Percentiles rank a stretch among this genome's conserved stretches.
These are phyloP conservation scores for Lumnitzera littorea DNA, from an alignment of 345 rosid species.

Conservation along the genomic window DNA sequence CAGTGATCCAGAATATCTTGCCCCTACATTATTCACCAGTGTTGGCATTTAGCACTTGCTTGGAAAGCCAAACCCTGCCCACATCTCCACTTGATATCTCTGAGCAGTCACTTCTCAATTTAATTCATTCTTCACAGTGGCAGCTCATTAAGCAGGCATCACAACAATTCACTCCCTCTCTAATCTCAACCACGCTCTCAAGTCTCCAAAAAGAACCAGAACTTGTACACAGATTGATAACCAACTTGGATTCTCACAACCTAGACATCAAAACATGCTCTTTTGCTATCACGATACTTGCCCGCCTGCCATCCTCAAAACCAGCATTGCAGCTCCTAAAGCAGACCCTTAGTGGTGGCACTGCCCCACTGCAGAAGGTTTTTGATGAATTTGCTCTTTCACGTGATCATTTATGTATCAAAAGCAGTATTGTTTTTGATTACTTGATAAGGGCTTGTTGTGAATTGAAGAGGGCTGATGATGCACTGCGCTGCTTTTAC, in stretches of 20 bases:
- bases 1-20: too few relatives aligned
- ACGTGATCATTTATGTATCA: conserved; percentile 32
- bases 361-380: conserved; percentile 23
- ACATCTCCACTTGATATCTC: conserved; percentile 9
- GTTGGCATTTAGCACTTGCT: too few relatives aligned
- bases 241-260: conserved; percentile 25
- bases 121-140: conserved; percentile 59
- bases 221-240: conserved; percentile 42
- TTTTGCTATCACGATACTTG: conserved; percentile 47
- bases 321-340: conserved; percentile 48
- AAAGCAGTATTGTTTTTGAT: conserved; percentile 53
- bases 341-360: conserved; percentile 18
- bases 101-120: conserved; percentile 8
- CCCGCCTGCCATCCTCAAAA: conserved; percentile 49
- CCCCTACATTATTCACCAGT: too few relatives aligned
- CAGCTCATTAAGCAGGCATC: conserved; percentile 61
- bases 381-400: conserved; percentile 40
- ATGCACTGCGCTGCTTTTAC: conserved; percentile 57
- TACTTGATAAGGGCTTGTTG: conserved; percentile 54
- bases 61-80: too few relatives aligned
- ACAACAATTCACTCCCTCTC: conserved; percentile 29
- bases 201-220: conserved; percentile 49
- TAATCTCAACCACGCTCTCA: conserved; percentile 37
- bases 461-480: conserved; percentile 51
- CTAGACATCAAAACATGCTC: conserved; percentile 55